Conservation (phyloP, 495 filamentous ascomycete genomes). For the Penicillium desertorum region DNA sequence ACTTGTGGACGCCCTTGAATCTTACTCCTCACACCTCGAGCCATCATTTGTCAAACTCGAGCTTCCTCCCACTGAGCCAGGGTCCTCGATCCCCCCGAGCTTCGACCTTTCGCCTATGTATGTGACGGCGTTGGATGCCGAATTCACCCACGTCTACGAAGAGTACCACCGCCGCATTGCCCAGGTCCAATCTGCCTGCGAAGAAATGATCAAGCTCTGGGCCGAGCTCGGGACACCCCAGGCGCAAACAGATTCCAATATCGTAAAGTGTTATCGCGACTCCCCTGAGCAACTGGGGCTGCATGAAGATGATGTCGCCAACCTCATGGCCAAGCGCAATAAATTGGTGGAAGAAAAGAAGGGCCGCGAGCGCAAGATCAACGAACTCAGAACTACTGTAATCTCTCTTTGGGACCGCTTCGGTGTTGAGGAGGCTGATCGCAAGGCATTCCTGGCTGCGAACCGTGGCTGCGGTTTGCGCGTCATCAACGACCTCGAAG, state of each 20-base stretch:
- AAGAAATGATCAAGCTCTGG: conserved; percentile 92
- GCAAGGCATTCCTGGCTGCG: conserved; percentile 72
- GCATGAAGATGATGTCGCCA: conserved; percentile 76
- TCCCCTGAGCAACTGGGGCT: conserved; percentile 91
- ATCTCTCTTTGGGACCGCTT: conserved; percentile 88
- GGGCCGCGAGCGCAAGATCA: conserved; percentile 75
- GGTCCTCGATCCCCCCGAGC: conserved; percentile 69
- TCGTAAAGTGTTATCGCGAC: conserved; percentile 86
- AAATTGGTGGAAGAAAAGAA: conserved; percentile 93
- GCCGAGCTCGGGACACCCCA: conserved; percentile 90
- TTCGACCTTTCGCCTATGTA: conserved; percentile 92
- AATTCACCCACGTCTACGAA: conserved; percentile 91
- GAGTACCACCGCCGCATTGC: conserved; percentile 82
- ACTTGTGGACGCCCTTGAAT: conserved; percentile 88
- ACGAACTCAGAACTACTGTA: conserved; percentile 70
- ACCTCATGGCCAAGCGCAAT: conserved; percentile 70
- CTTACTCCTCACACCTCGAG: conserved; percentile 93
- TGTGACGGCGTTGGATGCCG: conserved; percentile 78
- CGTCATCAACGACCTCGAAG: conserved; percentile 91
- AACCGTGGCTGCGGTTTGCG: conserved; percentile 79
- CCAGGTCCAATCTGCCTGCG: conserved; percentile 69
- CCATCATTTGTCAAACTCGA: conserved; percentile 74
- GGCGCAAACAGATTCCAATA: conserved; percentile 81
- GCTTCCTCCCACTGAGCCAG: conserved; percentile 75
- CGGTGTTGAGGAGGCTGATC: conserved; percentile 73